Evolutionary conservation across 768 basidiomycete genomes (phyloP).

Genomic region (Scleroderma bovista): DNA sequence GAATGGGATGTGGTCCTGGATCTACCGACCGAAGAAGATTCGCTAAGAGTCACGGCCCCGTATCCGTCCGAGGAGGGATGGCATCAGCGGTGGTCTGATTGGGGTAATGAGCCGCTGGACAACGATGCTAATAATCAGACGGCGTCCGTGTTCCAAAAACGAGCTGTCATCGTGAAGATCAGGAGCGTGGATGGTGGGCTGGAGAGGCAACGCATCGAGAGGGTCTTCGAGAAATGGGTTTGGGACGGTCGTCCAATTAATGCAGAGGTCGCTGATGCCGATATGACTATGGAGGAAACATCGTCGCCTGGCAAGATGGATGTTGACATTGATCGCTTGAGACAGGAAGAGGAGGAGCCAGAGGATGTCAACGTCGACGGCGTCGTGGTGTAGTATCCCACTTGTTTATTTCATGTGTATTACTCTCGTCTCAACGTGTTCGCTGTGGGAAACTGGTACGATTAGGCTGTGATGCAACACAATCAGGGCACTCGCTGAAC

Average conservation of each 20-base stretch:
- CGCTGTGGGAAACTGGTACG: too few species aligned
- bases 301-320: slow-evolving; percentile 4
- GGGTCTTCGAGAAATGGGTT: slow-evolving; percentile 61
- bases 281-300: slow-evolving; percentile 25
- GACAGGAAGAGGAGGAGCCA: slow-evolving; percentile 6
- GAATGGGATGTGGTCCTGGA: slow-evolving; percentile 54
- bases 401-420: slow-evolving; percentile 5
- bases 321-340: slow-evolving; percentile 5
- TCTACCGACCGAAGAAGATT: slow-evolving; percentile 38
- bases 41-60: slow-evolving; percentile 31
- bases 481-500: too few species aligned
- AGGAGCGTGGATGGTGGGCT: slow-evolving; percentile 50
- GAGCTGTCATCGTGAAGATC: slow-evolving; percentile 51
- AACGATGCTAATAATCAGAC: slow-evolving; percentile 21
- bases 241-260: slow-evolving; percentile 34
- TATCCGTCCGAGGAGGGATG: slow-evolving; percentile 39
- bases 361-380: slow-evolving; percentile 1
- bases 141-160: slow-evolving; percentile 39
- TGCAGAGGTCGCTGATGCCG: slow-evolving; percentile 17
- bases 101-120: slow-evolving; percentile 19
- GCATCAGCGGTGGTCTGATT: slow-evolving; percentile 41
- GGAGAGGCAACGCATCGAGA: slow-evolving; percentile 69
- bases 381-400: neutral
- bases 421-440: neutral
- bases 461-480: too few species aligned